A percentile compares a stretch with the other conserved stretches of the same genome.
phyloP scores from a whole-genome alignment of 1,284 basidiomycete species.

The Ustilago xerochloae region DNA sequence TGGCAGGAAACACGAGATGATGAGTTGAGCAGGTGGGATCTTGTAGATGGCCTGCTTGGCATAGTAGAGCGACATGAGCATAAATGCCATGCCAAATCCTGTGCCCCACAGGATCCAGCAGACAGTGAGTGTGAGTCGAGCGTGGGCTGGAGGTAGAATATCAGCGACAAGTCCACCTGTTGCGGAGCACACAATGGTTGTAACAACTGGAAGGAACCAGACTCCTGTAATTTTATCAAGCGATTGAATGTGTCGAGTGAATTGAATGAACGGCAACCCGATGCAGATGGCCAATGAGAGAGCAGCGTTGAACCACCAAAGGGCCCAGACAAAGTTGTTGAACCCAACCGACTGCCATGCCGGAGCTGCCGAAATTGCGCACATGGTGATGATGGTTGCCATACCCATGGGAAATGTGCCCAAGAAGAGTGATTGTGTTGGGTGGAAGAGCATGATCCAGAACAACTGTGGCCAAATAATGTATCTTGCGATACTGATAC shows the following conservation, averaged over 20 bases:
- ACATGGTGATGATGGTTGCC: constrained; percentile 75
- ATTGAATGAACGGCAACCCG: constrained; percentile 77
- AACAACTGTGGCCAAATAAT: constrained; percentile 74
- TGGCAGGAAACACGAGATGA: constrained; percentile 75
- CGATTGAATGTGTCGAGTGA: constrained; percentile 75
- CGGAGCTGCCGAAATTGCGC: constrained; percentile 70
- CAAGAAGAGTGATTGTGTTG: constrained; percentile 76
- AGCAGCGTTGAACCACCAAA: constrained; percentile 80
- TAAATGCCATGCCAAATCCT: constrained; percentile 72
- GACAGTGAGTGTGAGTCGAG: constrained; percentile 72
- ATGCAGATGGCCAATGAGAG: constrained; percentile 75
- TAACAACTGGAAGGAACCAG: constrained; percentile 77
- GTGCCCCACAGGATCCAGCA: constrained; percentile 70
- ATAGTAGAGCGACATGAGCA: constrained; percentile 74
- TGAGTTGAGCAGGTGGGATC: constrained; percentile 70
- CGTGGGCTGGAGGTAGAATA: constrained; percentile 72
- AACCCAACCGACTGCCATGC: constrained; percentile 73
- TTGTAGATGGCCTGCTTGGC: constrained; percentile 71
- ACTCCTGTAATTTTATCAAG: constrained; percentile 68
- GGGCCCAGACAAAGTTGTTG: constrained; percentile 74
- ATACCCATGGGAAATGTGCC: constrained; percentile 79
- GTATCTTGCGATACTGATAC: constrained; percentile 71
- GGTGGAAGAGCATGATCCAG: constrained; percentile 73
- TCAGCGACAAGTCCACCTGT: constrained; percentile 75
- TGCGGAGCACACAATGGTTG: constrained; percentile 77